Base-by-base conservation (phyloP, 768 basidiomycete genomes). In the Mrakia gelida region DNA sequence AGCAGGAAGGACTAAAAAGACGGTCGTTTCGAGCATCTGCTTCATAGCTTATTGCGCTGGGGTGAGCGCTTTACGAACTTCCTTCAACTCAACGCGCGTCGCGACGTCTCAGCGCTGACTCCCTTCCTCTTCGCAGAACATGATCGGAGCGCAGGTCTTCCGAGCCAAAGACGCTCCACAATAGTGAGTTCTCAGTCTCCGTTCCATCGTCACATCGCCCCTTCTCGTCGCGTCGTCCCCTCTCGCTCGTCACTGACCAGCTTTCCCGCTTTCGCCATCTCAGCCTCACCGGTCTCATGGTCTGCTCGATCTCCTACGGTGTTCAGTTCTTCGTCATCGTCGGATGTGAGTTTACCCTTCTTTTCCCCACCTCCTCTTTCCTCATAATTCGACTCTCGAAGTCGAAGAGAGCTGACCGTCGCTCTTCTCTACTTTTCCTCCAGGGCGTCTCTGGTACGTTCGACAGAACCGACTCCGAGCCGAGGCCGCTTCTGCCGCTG, bases 1-100 rank as follows among this genome's bases (percentile, higher is more conserved):
- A 34, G 80, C 81, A 30, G 81, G 81, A 9, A 71, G 79, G 30
- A 81, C 81, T 56, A 82, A 82, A 78, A 82, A 80, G 75, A 78
- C 80, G 4, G 73, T 79, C 62, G 65, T 77, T 18, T 77, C 78
- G 4, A 71, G 73, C 32, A 38, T 71, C 9, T 70, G 45, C 38
- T 79, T 81, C 43, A 78, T 80, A 77, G 77, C 68, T 43, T 82
- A 82, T 80, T 59, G 62, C 52, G 59, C 41, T 15, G 34, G 63
- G 11, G 30, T 34, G 7, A 23, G 10, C 15, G 18, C 62, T 65
- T 21, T 21, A n/a, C n/a, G n/a, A n/a, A n/a, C 23, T 34, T 6
- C 4, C 30, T 34, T n/a, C n/a, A n/a, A n/a, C n/a, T n/a, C n/a
- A n/a, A n/a, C 34, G 16, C 3, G 16, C 56, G 23, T 7, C 56